Percentiles rank a stretch among this genome's conserved stretches.
phyloP scores from a whole-genome alignment of 768 basidiomycete genomes.

The Tulasnella sp. region DNA sequence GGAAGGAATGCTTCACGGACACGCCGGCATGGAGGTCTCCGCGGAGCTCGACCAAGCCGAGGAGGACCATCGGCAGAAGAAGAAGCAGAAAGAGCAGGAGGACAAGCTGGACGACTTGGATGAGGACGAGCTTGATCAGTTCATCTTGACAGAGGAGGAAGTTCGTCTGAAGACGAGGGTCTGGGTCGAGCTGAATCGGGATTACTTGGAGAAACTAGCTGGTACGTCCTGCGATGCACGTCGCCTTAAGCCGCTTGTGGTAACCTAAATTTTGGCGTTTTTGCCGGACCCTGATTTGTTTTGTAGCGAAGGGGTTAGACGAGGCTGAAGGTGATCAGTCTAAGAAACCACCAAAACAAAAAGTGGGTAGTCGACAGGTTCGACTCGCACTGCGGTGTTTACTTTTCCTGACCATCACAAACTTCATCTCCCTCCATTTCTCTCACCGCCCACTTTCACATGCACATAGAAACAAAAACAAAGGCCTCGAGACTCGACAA shows the following conservation, averaged over 20 bases:
- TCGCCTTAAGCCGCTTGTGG: neutral
- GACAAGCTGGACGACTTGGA: conserved; percentile 54
- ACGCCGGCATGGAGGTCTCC: conserved; percentile 3
- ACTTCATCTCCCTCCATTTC: conserved; percentile 22
- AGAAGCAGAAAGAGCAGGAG: conserved; percentile 36
- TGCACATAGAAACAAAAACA: conserved; percentile 66
- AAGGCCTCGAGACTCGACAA: conserved; percentile 74
- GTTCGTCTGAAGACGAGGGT: conserved; percentile 85
- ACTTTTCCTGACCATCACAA: conserved; percentile 22
- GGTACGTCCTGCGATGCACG: conserved; percentile 52
- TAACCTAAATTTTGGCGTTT: neutral
- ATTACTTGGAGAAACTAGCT: conserved; percentile 86
- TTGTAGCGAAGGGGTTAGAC: conserved; percentile 70
- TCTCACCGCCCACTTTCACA: neutral
- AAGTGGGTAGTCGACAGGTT: conserved; percentile 48
- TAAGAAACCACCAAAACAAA: conserved; percentile 54
- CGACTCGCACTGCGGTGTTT: conserved; percentile 49
- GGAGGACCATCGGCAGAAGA: conserved; percentile 32
- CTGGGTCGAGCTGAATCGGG: conserved; percentile 92
- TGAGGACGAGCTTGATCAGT: conserved; percentile 82
- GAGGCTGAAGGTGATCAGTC: conserved; percentile 45
- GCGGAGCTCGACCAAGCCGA: conserved; percentile 20
- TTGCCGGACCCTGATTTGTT: conserved; percentile 24
- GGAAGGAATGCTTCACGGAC: conserved; percentile 4
- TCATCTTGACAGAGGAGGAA: conserved; percentile 77